Conservation (phyloP, 371 early-diverging fungal species). For the Mucor velutinosus region DNA sequence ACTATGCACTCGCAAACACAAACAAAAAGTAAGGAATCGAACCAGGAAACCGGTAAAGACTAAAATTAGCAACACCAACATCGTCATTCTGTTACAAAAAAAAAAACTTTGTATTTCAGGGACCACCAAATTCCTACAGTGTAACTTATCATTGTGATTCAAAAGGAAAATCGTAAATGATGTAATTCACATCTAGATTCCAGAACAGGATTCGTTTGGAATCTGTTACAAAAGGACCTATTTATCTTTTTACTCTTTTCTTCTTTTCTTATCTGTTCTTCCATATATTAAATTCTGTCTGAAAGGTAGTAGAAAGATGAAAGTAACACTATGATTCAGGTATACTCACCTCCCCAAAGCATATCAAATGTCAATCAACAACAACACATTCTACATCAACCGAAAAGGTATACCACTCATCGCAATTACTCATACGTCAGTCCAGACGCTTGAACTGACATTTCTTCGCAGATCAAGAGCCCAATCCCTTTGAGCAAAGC, state of each 20-base stretch:
- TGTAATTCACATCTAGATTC: constrained; percentile 1
- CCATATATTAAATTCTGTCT: not conserved
- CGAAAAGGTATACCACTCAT: not conserved
- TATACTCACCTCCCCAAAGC: not conserved
- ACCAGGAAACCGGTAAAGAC: constrained; percentile 4
- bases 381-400: not conserved
- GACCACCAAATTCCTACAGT: not conserved
- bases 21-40: not conserved
- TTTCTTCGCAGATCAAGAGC: constrained; percentile 63
- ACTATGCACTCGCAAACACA: no score
- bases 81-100: not conserved
- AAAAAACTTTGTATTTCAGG: not conserved
- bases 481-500: constrained; percentile 87
- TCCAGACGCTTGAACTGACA: no score
- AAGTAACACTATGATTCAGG: not conserved
- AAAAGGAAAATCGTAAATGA: not conserved
- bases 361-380: not conserved
- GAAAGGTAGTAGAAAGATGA: not conserved
- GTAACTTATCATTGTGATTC: not conserved
- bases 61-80: not conserved
- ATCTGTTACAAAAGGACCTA: not conserved
- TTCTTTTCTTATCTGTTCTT: not conserved
- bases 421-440: no score
- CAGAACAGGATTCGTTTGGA: not conserved
- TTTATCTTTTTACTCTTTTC: constrained; percentile 1